These are phyloP conservation scores for Backusella westeae DNA, from an alignment of 192 early-diverging fungal genomes.

Conservation along the genomic window DNA sequence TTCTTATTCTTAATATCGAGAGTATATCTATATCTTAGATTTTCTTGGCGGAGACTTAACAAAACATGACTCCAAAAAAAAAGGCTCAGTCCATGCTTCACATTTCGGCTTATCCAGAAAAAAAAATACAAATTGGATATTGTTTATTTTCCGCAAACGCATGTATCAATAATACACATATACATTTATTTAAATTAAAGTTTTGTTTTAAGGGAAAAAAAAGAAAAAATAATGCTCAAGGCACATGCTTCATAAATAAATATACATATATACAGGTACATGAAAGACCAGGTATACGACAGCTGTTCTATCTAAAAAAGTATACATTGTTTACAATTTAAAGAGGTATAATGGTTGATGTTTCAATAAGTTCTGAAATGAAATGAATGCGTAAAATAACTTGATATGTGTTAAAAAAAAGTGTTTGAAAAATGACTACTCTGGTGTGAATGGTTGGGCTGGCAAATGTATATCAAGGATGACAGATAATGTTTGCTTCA, in stretches of 20 bases:
- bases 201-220: not conserved
- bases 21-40: not conserved
- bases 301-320: not conserved
- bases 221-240: not conserved
- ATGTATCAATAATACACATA: not conserved
- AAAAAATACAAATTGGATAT: not conserved
- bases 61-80: not conserved
- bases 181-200: not conserved
- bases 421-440: not conserved
- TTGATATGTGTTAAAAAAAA: not conserved
- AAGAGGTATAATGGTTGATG: constrained; percentile 6
- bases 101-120: not conserved
- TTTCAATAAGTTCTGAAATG: not conserved
- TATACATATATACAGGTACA: not conserved
- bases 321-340: not conserved
- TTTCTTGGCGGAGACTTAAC: not conserved
- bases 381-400: not conserved
- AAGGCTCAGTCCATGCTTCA: not conserved
- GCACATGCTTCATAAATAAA: constrained; percentile 3
- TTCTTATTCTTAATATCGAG: not conserved
- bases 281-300: not conserved
- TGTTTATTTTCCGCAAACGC: not conserved
- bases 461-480: constrained; percentile 10
- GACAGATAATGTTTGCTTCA: constrained; percentile 14
- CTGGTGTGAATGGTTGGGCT: not conserved